These are phyloP conservation scores for Saturnispora zaruensis DNA, from an alignment of 805 yeast genomes.

Conservation along the genomic window DNA sequence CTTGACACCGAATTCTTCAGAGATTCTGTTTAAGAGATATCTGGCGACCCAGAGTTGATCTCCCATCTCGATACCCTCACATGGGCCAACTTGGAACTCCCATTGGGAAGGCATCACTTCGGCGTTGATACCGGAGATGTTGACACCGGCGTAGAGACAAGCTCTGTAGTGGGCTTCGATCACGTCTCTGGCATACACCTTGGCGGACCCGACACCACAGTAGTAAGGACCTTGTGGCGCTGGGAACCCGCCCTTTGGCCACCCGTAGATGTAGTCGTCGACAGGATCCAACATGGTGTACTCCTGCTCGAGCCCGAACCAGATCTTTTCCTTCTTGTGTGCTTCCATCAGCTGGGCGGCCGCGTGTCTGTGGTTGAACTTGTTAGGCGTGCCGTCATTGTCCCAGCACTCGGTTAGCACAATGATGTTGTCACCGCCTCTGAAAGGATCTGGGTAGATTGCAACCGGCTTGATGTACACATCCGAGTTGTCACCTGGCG, in stretches of 20 bases:
- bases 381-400: conserved; percentile 98
- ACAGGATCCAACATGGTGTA: conserved; percentile 87
- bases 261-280: conserved; percentile 82
- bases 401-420: conserved; percentile 96
- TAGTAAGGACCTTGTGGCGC: conserved; percentile 99
- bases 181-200: conserved; percentile 95
- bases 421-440: conserved; percentile 94
- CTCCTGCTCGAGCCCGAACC: conserved; percentile 99
- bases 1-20: conserved; percentile 98
- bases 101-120: conserved; percentile 99
- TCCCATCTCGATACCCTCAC: conserved; percentile 93
- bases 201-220: conserved; percentile 99
- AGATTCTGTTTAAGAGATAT: conserved; percentile 85
- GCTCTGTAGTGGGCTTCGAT: conserved; percentile 99
- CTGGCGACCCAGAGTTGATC: conserved; percentile 96
- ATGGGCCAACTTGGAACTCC: conserved; percentile 99
- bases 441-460: conserved; percentile 92
- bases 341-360: conserved; percentile 93
- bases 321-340: conserved; percentile 71
- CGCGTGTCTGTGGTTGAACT: conserved; percentile 96
- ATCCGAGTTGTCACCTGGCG: conserved; percentile 97
- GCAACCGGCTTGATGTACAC: conserved; percentile 94
- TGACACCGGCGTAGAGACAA: conserved; percentile 85
- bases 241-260: conserved; percentile 99
- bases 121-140: conserved; percentile 94